Evolutionary conservation across 192 early-diverging fungal genomes (phyloP), one percentile per base, ranked within the genome.

Genomic region (Gigaspora rosea): DNA sequence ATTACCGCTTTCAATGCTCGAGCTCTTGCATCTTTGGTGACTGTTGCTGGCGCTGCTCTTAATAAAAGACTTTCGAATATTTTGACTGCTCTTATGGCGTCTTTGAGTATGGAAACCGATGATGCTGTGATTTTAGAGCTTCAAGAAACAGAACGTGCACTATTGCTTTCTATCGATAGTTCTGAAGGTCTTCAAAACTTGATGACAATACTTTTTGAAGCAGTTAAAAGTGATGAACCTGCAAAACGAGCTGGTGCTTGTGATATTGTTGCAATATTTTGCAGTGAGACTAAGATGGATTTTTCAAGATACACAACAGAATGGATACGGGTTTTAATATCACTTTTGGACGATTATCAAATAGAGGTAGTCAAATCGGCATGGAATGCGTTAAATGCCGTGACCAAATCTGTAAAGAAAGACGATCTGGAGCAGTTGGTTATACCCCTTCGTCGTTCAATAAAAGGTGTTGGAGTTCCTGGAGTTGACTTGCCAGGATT

Each of bases 1-100:
- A 95, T 99, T 56, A 91, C 90, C 50, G 86, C 88, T n/a, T 96
- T 97, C 83, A 95, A 98, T 78, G 97, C 96, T 20, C 92, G 92
- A 20, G 95, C 96, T 8, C 82, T 99, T 71, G 91, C 90, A 3
- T 93, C 94, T 13, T 80, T 99, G 35, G 93, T 98, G 35, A 90
- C 93, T 27, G 97, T 98, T 18, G 94, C 97, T 41, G 97, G 95
- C 16, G 78, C 86, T 54, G 90, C 93, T 6, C 83, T 98, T 78
- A 95, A 94, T 82, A 87, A 87, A 73, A 94, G 96, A 2, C 81
- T 99, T 78, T 84, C 87, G 8, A 87, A 86, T 52, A 96, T 99
- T 75, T 81, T 98, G 61, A 81, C 88, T 15, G 92, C 95, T 4
- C 83, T 99, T 51, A 88, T 98, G 80, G 87, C 91, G 58, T 93